Percentiles rank a stretch among this genome's conserved stretches.
Evolutionary conservation across 192 early-diverging fungal species (phyloP).

Genomic region (Obelidium mucronatum): DNA sequence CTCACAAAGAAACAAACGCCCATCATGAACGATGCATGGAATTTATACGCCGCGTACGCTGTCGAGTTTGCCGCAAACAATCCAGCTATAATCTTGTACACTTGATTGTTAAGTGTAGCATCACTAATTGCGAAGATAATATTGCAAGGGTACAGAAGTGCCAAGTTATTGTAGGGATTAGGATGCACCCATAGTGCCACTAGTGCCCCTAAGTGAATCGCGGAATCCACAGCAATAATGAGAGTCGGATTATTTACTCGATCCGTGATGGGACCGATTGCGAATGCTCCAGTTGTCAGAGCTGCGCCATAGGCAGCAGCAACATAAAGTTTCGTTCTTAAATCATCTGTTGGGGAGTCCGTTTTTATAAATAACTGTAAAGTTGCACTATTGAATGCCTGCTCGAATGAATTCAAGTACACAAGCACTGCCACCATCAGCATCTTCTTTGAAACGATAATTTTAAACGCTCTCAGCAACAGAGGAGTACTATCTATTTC

Average conservation of each 20-base stretch:
- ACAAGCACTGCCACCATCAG: slow-evolving; percentile 13
- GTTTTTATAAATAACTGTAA: slow-evolving; percentile 27
- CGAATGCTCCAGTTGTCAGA: slow-evolving; percentile 6
- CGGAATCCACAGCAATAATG: slow-evolving; percentile 4
- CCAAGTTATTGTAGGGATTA: slow-evolving; percentile 4
- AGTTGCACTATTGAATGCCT: slow-evolving; percentile 28
- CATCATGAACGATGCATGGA: slow-evolving; percentile 12
- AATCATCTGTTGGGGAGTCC: background rate
- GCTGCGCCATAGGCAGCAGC: slow-evolving; percentile 4
- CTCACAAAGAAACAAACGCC: slow-evolving; percentile 26
- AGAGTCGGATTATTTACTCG: slow-evolving; percentile 12
- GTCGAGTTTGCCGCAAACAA: slow-evolving; percentile 19
- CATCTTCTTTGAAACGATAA: slow-evolving; percentile 29
- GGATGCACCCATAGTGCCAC: slow-evolving; percentile 13
- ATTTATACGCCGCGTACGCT: slow-evolving; percentile 29
- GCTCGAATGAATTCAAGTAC: slow-evolving; percentile 18
- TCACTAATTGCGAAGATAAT: slow-evolving; percentile 28
- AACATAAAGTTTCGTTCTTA: slow-evolving; percentile 20
- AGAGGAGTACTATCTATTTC: background rate
- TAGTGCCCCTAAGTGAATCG: slow-evolving; percentile 1
- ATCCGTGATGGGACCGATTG: slow-evolving; percentile 35
- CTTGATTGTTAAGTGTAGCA: slow-evolving; percentile 27
- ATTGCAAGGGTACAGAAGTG: slow-evolving; percentile 11
- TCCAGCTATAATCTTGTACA: slow-evolving; percentile 22
- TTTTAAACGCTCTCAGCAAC: slow-evolving; percentile 17